A percentile compares a stretch with the other conserved stretches of the same genome.
Evolutionary conservation across 176 grass and related monocot species (phyloP).

Genomic region (Cocos nucifera): DNA sequence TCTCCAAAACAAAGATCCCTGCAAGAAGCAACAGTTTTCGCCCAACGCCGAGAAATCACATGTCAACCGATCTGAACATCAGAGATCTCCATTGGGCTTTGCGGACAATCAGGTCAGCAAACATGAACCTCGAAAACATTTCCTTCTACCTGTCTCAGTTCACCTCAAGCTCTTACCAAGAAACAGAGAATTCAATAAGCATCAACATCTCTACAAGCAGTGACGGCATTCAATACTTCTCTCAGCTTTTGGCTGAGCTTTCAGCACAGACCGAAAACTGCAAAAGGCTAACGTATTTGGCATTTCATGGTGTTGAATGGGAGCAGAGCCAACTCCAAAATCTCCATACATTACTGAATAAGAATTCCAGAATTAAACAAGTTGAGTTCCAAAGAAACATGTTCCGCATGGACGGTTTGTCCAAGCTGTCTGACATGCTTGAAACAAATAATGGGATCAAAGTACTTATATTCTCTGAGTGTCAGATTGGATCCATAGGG

Average conservation of each 20-base stretch:
- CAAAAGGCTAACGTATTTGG: conserved; percentile 41
- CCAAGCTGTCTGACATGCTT: conserved; percentile 50
- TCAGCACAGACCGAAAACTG: conserved; percentile 26
- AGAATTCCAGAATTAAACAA: conserved; percentile 44
- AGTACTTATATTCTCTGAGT: conserved; percentile 49
- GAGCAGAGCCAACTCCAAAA: conserved; percentile 30
- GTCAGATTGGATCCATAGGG: conserved; percentile 48
- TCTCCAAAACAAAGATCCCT: too few relatives aligned
- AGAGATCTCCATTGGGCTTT: conserved; percentile 22
- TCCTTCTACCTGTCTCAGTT: conserved; percentile 20
- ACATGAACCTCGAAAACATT: conserved; percentile 21
- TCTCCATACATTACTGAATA: conserved; percentile 38
- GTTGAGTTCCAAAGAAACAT: conserved; percentile 72
- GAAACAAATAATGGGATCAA: conserved; percentile 51
- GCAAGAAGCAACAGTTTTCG: too few relatives aligned
- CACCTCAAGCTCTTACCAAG: conserved; percentile 26
- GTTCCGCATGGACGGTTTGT: conserved; percentile 37
- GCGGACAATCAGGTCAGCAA: conserved; percentile 23
- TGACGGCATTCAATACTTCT: conserved; percentile 30
- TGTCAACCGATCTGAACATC: conserved; percentile 11
- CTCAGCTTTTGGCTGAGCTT: conserved; percentile 45
- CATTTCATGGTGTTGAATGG: conserved; percentile 80
- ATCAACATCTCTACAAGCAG: conserved; percentile 39
- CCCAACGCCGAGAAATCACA: background rate
- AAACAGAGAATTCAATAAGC: conserved; percentile 57